Evolutionary conservation across 257 asterid species (phyloP), one percentile per base, ranked within the genome.

Genomic region (Plantago elongata): DNA sequence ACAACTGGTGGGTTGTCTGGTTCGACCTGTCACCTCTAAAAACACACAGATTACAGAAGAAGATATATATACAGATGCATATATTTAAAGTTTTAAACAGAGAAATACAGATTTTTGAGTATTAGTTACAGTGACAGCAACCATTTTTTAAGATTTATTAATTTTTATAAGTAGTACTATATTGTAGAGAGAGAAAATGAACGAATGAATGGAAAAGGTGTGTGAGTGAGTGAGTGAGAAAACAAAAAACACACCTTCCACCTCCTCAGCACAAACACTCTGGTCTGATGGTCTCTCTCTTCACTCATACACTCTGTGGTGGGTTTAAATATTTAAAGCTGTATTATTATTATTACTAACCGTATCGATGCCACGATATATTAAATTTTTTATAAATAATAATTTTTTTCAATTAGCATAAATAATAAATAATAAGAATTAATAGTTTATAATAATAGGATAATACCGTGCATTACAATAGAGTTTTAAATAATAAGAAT

Each of bases 1-100:
- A 81, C 82, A 72, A 72, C 84, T 59, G 88, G 83, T 79, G 81
- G 78, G 74, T 65, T 74, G 86, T 79, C 83, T 61, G 74, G 69
- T 71, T 64, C 74, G 68, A 73, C 54, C 76, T 74, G 77, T 65
- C 69, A 68, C 74, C 70, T 63, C 73, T 65, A 48, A 67, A 22
- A 40, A 58, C 50, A 63, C 74, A 52, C 37, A 63, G 69, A 59
- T 73, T 69, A 63, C 64, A 65, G 50, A 58, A 50, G 64, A 69
- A 47, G 13, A 51, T 13, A 61, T 11, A 72, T 60, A 37, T 34
- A 60, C 50, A 16, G 51, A 45, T 15, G 45, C 44, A 22, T 61
- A 62, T 45, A 62, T 18, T 34, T 34, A 27, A 45, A 37, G 43
- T 69, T 60, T 14, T 51, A 52, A 47, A 59, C 56, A 38, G 54